Evolutionary conservation across 2,329 filamentous ascomycete genomes (phyloP).

Genomic region (Neofusicoccum umdonicola): DNA sequence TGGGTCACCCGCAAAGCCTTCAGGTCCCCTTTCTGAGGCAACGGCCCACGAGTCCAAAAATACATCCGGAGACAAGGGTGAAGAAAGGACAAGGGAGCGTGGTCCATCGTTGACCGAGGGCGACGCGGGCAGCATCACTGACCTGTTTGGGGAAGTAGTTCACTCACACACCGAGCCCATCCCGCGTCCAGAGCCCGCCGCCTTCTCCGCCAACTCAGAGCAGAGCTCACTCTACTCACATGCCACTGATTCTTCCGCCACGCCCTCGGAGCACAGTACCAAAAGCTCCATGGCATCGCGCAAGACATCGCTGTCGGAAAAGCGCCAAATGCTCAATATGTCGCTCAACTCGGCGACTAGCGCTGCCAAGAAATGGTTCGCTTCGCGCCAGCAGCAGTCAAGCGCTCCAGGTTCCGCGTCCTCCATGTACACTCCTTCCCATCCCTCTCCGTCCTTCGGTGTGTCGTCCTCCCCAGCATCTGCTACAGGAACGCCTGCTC

Average conservation of each 20-base stretch:
- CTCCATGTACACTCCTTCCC: neutral
- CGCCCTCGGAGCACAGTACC: neutral
- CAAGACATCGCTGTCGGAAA: conserved; percentile 17
- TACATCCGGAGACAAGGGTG: conserved; percentile 1
- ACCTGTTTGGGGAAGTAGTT: conserved; percentile 2
- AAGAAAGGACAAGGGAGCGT: neutral
- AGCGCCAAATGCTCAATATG: conserved; percentile 31
- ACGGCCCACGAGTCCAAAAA: neutral
- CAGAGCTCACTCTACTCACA: conserved; percentile 9
- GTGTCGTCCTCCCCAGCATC: neutral
- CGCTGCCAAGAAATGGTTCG: conserved; percentile 61
- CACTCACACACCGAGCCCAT: neutral
- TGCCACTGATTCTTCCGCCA: conserved; percentile 5
- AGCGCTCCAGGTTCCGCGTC: neutral
- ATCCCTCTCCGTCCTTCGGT: neutral
- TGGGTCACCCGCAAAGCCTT: conserved; percentile 36
- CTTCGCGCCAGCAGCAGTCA: conserved; percentile 33
- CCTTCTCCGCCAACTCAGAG: neutral
- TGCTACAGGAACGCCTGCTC: neutral
- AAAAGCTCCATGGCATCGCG: neutral
- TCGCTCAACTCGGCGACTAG: conserved; percentile 50
- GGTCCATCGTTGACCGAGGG: conserved; percentile 2
- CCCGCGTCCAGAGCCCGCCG: neutral
- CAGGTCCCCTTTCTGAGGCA: neutral
- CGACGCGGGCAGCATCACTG: neutral